Evolutionary conservation across 257 asterid species (phyloP), one percentile per base, ranked within the genome.

Genomic region (Plantago major): DNA sequence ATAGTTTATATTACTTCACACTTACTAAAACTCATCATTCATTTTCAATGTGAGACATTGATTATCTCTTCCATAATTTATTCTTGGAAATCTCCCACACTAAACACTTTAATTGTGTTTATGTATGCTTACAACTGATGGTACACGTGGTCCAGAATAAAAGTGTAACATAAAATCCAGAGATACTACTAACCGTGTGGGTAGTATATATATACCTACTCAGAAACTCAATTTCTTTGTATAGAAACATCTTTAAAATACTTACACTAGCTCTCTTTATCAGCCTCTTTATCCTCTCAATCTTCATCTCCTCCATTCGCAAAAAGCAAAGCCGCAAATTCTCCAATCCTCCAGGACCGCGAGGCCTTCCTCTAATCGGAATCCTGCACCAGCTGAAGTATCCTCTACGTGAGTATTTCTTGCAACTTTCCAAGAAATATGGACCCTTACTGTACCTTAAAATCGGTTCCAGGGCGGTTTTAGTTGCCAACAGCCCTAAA

Each of bases 231-330:
- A n/a, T n/a, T n/a, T 53, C 33, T 19, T 12, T 10, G 11, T 9
- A n/a, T 10, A n/a, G 17, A 16, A 52, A 15, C 11, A 48, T 15
- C 53, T 14, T 46, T 46, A 9, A 48, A n/a, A n/a, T n/a, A n/a
- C n/a, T n/a, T n/a, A 53, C 58, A 11, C 16, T 52, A 7, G 9
- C 30, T 11, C 11, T 52, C 38, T 52, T 52, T 37, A 10, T 52
- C 8, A 22, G 38, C 15, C 8, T 52, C 15, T 52, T 52, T 10
- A 2, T 11, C 58, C 22, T 52, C 30, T 52, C 58, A 30, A 52
- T 52, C 22, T n/a, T 52, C 58, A 52, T 52, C 37, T 52, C 57
- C 11, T 19, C 57, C 57, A n/a, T 52, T 52, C 37, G 58, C 15
- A 52, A 19, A 13, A 52, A 9, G 18, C 37, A 37, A 7, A 9